Conservation (phyloP, 2,329 filamentous ascomycete species). For the Ceratocystis ficicola region DNA sequence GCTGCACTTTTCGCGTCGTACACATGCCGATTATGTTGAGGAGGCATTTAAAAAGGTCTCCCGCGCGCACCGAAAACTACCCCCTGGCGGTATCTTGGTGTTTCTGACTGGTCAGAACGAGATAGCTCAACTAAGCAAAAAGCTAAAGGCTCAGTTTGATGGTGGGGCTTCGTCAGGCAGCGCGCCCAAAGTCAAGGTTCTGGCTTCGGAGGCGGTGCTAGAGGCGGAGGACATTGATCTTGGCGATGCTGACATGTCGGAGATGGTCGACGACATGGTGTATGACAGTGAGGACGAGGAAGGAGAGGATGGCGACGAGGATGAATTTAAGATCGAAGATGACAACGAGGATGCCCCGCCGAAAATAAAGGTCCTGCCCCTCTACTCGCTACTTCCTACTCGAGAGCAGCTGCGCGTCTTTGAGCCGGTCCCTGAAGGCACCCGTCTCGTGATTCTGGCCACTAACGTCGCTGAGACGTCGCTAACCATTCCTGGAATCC, state of each 20-base stretch:
- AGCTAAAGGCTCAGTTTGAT: constrained; percentile 56
- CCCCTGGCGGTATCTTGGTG: constrained; percentile 79
- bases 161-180: constrained; percentile 44
- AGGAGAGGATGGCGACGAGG: constrained; percentile 44
- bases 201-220: constrained; percentile 62
- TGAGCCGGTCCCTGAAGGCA: constrained; percentile 67
- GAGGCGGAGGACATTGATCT: constrained; percentile 83
- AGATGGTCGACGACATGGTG: constrained; percentile 38
- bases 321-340: constrained; percentile 58
- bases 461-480: constrained; percentile 97
- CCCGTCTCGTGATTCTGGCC: constrained; percentile 74
- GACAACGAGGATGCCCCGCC: constrained; percentile 44
- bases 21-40: constrained; percentile 76
- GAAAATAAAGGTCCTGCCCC: constrained; percentile 76
- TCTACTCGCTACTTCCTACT: constrained; percentile 86
- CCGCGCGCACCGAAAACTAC: constrained; percentile 77
- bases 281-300: constrained; percentile 50
- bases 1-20: constrained; percentile 73
- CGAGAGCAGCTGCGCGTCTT: constrained; percentile 87
- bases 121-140: constrained; percentile 71
- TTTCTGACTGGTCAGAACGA: constrained; percentile 92
- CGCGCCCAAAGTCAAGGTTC: constrained; percentile 59
- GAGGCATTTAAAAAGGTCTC: constrained; percentile 81
- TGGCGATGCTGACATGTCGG: constrained; percentile 50
- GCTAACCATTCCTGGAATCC: constrained; percentile 87